Conservation (phyloP, 257 asterid genomes). For the Nicotiana sylvestris region DNA sequence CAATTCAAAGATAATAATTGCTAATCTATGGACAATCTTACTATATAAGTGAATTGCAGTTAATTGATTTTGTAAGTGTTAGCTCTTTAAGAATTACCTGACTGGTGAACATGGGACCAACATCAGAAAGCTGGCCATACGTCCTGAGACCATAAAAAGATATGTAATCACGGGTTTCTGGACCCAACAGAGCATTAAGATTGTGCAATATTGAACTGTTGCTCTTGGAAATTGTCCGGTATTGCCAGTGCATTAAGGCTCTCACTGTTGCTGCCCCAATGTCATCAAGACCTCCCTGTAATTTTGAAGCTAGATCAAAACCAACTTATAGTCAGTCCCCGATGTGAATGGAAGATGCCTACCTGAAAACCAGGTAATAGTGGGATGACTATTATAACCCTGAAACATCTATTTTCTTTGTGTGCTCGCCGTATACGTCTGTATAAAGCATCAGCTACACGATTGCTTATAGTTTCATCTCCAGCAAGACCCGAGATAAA, state of each 20-base stretch:
- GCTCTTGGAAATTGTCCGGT: slow-evolving; percentile 80
- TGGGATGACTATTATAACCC: slow-evolving; percentile 85
- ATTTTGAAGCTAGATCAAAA: slow-evolving; percentile 5
- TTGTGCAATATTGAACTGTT: slow-evolving; percentile 72
- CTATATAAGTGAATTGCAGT: not conserved
- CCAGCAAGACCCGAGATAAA: slow-evolving; percentile 88
- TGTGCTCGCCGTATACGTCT: slow-evolving; percentile 80
- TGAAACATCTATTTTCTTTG: slow-evolving; percentile 57
- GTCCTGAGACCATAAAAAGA: slow-evolving; percentile 87
- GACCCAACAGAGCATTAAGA: slow-evolving; percentile 67
- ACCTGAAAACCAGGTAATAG: slow-evolving; percentile 97
- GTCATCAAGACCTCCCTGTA: slow-evolving; percentile 94
- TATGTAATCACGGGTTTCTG: slow-evolving; percentile 58
- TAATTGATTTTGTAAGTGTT: not conserved
- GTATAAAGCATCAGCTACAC: slow-evolving; percentile 79
- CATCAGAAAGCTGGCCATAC: slow-evolving; percentile 61
- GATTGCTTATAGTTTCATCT: slow-evolving; percentile 80
- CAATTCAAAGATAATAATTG: not conserved
- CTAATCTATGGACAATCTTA: not conserved
- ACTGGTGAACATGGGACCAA: slow-evolving; percentile 72
- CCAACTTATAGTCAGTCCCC: not conserved
- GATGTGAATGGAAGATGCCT: slow-evolving; percentile 10
- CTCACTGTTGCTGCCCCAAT: slow-evolving; percentile 95
- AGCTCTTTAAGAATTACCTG: slow-evolving; percentile 48
- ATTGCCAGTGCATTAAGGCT: slow-evolving; percentile 98